Evolutionary conservation across 1,139 yeast species (phyloP).

Genomic region (Magnusiomyces clavatus): DNA sequence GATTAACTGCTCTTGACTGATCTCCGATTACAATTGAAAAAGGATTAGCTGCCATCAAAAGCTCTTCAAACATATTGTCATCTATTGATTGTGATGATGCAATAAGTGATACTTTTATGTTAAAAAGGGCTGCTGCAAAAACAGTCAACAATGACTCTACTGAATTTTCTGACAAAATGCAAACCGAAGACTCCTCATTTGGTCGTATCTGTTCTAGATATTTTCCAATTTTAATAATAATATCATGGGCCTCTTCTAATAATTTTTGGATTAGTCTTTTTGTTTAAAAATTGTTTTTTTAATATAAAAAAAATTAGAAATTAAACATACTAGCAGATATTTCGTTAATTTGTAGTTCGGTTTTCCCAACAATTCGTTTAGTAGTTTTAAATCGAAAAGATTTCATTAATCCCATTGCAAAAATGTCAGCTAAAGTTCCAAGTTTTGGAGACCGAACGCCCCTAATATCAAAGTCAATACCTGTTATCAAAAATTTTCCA

Average conservation of each 20-base stretch:
- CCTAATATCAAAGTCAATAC: constrained; percentile 40
- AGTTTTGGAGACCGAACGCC: constrained; percentile 33
- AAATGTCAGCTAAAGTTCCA: constrained; percentile 52
- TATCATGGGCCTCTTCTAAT: background rate
- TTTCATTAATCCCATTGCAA: constrained; percentile 32
- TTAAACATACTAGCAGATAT: background rate
- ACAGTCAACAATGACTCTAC: constrained; percentile 1
- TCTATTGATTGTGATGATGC: background rate
- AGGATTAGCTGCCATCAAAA: constrained; percentile 9
- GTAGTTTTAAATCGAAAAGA: background rate
- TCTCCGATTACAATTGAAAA: constrained; percentile 8
- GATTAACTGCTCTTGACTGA: background rate
- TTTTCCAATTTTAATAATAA: background rate
- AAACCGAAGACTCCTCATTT: background rate
- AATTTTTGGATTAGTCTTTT: background rate
- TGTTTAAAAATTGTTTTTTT: constrained; percentile 10
- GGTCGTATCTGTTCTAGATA: background rate
- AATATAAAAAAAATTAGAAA: background rate
- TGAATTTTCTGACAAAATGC: constrained; percentile 2
- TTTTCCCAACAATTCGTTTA: too few relatives aligned
- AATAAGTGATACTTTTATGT: constrained; percentile 7
- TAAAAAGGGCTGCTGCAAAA: constrained; percentile 8
- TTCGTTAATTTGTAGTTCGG: constrained; percentile 3
- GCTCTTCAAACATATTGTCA: background rate
- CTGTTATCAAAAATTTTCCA: constrained; percentile 37